Evolutionary conservation across 2,329 filamentous ascomycete genomes (phyloP).

Genomic region (Fusarium sp.): DNA sequence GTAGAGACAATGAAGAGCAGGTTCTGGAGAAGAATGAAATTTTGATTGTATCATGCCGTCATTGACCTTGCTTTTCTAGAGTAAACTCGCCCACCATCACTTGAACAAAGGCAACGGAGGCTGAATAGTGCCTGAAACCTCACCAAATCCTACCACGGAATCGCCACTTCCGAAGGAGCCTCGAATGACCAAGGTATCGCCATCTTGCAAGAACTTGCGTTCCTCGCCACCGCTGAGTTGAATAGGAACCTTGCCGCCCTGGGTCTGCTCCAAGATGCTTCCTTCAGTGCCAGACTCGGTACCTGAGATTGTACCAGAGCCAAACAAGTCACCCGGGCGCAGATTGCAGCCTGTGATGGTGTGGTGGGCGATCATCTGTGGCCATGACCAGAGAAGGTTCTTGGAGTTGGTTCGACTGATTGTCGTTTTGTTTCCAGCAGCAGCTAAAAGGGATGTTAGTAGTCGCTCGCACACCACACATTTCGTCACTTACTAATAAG

Average conservation of each 20-base stretch:
- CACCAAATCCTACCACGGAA: constrained; percentile 80
- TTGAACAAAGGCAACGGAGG: constrained; percentile 49
- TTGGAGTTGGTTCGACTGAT: constrained; percentile 51
- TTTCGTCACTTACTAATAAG: constrained; percentile 49
- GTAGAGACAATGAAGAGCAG: neutral
- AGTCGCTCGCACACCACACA: too few relatives aligned
- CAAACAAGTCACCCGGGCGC: constrained; percentile 79
- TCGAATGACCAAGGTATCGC: constrained; percentile 75
- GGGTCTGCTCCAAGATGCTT: constrained; percentile 78
- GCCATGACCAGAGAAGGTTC: constrained; percentile 80
- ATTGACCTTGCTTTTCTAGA: neutral
- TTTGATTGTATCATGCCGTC: neutral
- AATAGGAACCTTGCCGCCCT: constrained; percentile 74
- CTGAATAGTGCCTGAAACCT: constrained; percentile 73
- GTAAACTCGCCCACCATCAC: neutral
- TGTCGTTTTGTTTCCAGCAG: constrained; percentile 48
- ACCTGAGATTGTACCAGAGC: constrained; percentile 81
- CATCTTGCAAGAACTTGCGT: constrained; percentile 79
- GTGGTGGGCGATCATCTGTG: constrained; percentile 87
- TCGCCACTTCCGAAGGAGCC: constrained; percentile 76
- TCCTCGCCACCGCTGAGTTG: constrained; percentile 73
- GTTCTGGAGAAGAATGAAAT: neutral
- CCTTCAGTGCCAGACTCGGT: constrained; percentile 73
- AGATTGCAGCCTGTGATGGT: constrained; percentile 82
- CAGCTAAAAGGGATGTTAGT: constrained; percentile 40